These are phyloP conservation scores for Phanerodontia chrysosporium DNA, from an alignment of 768 basidiomycete genomes.

Conservation along the genomic window DNA sequence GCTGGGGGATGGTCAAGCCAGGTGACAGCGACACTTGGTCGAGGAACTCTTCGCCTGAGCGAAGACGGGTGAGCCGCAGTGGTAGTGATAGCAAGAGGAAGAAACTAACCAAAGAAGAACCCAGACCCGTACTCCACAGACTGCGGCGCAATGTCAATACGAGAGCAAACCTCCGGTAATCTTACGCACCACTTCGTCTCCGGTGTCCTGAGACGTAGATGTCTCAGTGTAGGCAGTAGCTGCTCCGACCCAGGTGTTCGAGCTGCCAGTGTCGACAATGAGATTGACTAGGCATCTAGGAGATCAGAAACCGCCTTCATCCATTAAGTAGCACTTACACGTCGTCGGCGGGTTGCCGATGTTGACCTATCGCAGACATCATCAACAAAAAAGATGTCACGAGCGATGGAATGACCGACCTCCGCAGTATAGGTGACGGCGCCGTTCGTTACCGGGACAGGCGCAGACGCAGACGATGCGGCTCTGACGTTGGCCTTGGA, in stretches of 20 bases:
- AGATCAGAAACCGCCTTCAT: not conserved
- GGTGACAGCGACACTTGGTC: constrained; percentile 51
- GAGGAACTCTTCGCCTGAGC: constrained; percentile 25
- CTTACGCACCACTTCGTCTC: not conserved
- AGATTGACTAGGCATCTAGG: not conserved
- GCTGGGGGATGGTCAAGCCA: constrained; percentile 19
- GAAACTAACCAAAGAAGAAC: not conserved
- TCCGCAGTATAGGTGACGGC: constrained; percentile 8
- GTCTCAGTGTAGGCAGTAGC: not conserved
- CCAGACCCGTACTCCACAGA: constrained; percentile 11
- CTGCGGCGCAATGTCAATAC: not conserved
- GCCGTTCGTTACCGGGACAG: constrained; percentile 6
- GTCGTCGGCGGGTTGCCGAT: constrained; percentile 11
- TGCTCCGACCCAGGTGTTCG: constrained; percentile 8
- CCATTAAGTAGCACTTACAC: not conserved
- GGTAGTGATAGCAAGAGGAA: not conserved
- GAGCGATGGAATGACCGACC: not conserved
- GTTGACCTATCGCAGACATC: not conserved
- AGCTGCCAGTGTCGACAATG: constrained; percentile 10
- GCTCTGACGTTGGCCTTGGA: not conserved
- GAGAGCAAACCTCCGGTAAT: not conserved
- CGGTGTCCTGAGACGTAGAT: not conserved
- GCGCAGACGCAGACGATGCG: not conserved
- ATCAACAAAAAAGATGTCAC: not conserved
- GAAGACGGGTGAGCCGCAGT: not conserved